Base-by-base conservation (phyloP, 352 stramenopile species). In the Phytophthora pistaciae region DNA sequence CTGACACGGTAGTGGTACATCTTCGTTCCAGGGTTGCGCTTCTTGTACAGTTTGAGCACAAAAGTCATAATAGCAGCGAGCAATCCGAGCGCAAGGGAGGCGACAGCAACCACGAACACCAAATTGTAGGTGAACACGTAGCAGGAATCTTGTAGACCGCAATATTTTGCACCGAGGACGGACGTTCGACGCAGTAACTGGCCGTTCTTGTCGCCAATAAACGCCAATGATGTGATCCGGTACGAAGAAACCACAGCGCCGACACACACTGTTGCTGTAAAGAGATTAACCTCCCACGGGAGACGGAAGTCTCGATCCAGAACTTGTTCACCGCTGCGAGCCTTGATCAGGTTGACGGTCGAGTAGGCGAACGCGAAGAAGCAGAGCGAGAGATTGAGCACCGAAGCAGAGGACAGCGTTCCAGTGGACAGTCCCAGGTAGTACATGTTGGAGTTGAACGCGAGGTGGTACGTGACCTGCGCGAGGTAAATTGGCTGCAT, bases 401-500 rank as follows among this genome's bases (percentile, higher is more conserved):
- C 21, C n/a, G 71, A 78, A 11, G 40, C 71, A 14, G 46, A 18
- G 0, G 52, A 69, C 46, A 78, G 14, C 1, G 66, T 75, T 21
- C 71, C 71, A 0, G 71, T 75, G 0, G 46, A 69, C 2, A 78
- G 48, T 7, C 71, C 71, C 1, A 78, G 61, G 18, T 66, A 76
- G 59, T 76, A 79, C 63, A 74, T 67, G 25, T 76, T 67, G 3
- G 72, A 79, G 58, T 67, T 74, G 54, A 70, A 68, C 7, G 60
- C 58, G 23, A 79, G 56, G 49, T 79, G 68, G 31, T 79, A 79
- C 3, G 64, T 71, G 23, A 76, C 38, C 27, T 78, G 66, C 3
- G 67, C 72, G 13, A 78, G 67, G 55, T 78, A 73, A 2, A 75
- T 13, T 3, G 64, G 56, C 31, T 78, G 72, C 72, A 78, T 78